Evolutionary conservation across 1,139 yeast genomes (phyloP).

Genomic region (Taphrina pruni): DNA sequence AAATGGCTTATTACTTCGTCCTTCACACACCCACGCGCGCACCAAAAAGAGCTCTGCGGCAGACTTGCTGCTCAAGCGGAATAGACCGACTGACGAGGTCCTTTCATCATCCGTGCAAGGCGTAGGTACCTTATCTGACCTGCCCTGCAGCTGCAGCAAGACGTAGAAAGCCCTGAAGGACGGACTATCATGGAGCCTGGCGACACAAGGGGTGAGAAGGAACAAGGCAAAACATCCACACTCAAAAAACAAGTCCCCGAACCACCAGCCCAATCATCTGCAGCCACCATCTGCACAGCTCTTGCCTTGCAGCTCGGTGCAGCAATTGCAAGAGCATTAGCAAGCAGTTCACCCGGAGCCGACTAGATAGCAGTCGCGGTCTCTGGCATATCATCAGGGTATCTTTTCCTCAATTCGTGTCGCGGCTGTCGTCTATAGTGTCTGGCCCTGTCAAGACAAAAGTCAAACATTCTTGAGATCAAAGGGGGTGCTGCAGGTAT

Average conservation of each 20-base stretch:
- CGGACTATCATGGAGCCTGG: neutral
- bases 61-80: neutral
- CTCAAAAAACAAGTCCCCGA: slow-evolving; percentile 17
- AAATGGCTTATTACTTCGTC: neutral
- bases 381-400: neutral
- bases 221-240: neutral
- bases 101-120: no score
- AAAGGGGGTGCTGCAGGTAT: no score
- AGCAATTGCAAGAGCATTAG: neutral
- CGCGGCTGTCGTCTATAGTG: no score
- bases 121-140: no score
- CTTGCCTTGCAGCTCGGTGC: slow-evolving; percentile 3
- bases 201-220: neutral
- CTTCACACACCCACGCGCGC: neutral
- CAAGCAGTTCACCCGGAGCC: neutral
- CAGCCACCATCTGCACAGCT: slow-evolving; percentile 10
- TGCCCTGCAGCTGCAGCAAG: no score
- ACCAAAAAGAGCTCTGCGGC: no score
- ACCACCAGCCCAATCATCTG: neutral
- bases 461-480: no score
- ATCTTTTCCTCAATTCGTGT: neutral
- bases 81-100: no score
- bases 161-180: no score
- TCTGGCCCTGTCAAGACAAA: no score
- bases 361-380: neutral